Evolutionary conservation across 768 basidiomycete species (phyloP), one percentile per base, ranked within the genome.

Genomic region (Termitomyces sp.): DNA sequence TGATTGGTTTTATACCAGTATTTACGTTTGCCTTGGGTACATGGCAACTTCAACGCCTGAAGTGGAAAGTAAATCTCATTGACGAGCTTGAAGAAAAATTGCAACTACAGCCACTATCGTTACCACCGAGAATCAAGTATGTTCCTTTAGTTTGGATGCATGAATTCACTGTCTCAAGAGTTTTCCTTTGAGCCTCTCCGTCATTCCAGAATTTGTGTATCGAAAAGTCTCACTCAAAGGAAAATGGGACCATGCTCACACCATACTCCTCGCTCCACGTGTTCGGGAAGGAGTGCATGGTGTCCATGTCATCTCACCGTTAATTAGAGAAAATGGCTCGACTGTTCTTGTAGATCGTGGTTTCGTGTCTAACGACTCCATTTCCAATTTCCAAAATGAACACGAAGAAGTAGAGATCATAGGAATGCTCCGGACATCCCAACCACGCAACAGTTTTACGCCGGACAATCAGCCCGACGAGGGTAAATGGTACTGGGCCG

Each of bases 51-150:
- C 83, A 92, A 64, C 84, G 97, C 49, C 80, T 98, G 32, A 83
- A 91, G 69, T 99, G 97, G 97, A 99, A 99, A 72, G 77, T 96
- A 46, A 83, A 84, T 53, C 79, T 99, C 52, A 98, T 98, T 60
- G 92, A 97, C 62, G 92, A 98, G 66, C 78, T 98, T 36, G 90
- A 97, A 68, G 86, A 91, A 71, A 96, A 97, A 72, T 74, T 98
- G 36, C 80, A 88, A 60, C 78, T 88, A 16, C 84, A 82, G 33
- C 88, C 96, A 0, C 81, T 99, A 56, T 66, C 76, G 26, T 74
- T 99, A 30, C 97, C 97, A 1, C 80, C 79, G 47, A 83, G 83
- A 71, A 86, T 99, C 73, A 94, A 98, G 96, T 97, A 69, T 65
- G 81, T 74, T 52, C 16, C 33, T 33, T 35, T 30, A 20, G 20